These are phyloP conservation scores for Neopestalotiopsis rosae DNA, from an alignment of 2,329 filamentous ascomycete genomes.

Conservation along the genomic window DNA sequence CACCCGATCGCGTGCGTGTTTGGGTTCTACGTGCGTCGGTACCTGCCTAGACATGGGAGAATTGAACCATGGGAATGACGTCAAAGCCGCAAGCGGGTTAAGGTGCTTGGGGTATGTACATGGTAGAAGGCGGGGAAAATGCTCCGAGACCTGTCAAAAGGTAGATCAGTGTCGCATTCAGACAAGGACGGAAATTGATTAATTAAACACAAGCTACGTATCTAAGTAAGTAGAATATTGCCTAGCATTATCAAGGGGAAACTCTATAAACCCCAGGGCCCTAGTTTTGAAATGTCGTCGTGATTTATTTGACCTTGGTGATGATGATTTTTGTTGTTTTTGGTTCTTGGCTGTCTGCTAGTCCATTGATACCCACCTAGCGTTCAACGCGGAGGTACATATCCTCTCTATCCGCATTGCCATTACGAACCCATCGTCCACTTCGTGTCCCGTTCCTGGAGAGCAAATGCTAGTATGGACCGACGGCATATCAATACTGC, in stretches of 20 bases:
- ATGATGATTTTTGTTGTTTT: too few relatives aligned
- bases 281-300: too few relatives aligned
- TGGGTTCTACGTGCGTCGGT: neutral
- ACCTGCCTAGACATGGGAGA: neutral
- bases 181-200: neutral
- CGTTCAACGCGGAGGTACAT: too few relatives aligned
- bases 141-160: neutral
- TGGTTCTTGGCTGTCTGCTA: too few relatives aligned
- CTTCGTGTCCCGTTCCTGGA: too few relatives aligned
- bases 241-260: neutral
- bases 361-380: too few relatives aligned
- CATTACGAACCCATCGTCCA: too few relatives aligned
- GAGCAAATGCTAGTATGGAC: too few relatives aligned
- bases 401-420: too few relatives aligned
- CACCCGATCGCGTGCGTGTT: neutral
- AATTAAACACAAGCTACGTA: neutral
- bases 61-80: neutral
- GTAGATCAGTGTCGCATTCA: neutral
- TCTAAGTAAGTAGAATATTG: neutral
- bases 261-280: neutral
- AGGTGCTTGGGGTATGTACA: neutral
- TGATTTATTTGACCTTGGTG: too few relatives aligned
- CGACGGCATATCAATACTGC: too few relatives aligned
- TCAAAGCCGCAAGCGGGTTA: conserved; percentile 3
- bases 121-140: neutral